Conservation (phyloP, 2,329 filamentous ascomycete species). For the Colletotrichum sublineola region DNA sequence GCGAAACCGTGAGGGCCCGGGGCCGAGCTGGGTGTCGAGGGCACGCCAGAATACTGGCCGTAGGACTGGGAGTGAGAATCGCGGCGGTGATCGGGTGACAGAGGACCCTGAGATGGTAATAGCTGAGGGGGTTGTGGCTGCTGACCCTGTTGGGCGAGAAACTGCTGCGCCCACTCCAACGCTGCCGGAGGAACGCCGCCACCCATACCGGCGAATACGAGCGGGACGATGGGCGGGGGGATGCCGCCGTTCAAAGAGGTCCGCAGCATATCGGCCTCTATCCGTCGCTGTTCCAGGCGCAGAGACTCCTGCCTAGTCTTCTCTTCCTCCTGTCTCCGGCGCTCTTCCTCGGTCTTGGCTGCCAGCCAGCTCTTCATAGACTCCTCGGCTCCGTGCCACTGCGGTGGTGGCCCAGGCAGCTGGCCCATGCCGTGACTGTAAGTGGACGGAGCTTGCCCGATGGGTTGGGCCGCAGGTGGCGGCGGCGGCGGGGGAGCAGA, state of each 20-base stretch:
- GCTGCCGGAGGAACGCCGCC: slow-evolving; percentile 72
- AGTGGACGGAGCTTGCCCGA: slow-evolving; percentile 49
- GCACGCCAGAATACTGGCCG: slow-evolving; percentile 58
- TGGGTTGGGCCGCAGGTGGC: slow-evolving; percentile 42
- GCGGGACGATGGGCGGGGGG: slow-evolving; percentile 79
- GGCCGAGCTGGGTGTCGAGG: slow-evolving; percentile 59
- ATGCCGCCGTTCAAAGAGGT: slow-evolving; percentile 78
- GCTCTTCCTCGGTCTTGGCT: slow-evolving; percentile 81
- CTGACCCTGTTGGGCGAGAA: slow-evolving; percentile 65
- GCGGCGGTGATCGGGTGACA: slow-evolving; percentile 68
- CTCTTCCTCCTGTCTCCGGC: slow-evolving; percentile 80
- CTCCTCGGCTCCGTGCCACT: slow-evolving; percentile 77
- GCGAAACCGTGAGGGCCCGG: slow-evolving; percentile 57
- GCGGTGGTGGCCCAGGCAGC: slow-evolving; percentile 73
- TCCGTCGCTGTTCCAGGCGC: slow-evolving; percentile 77
- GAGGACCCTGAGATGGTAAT: slow-evolving; percentile 62
- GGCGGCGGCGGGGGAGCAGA: slow-evolving; percentile 39
- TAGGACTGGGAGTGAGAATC: slow-evolving; percentile 63
- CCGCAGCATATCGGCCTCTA: slow-evolving; percentile 79
- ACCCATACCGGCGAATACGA: slow-evolving; percentile 80
- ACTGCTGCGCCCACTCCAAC: slow-evolving; percentile 78
- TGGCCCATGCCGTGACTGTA: slow-evolving; percentile 62
- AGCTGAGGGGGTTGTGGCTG: slow-evolving; percentile 65
- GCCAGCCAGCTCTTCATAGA: slow-evolving; percentile 79
- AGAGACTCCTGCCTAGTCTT: slow-evolving; percentile 74